Base-by-base conservation (phyloP, 2,329 filamentous ascomycete species). In the Calycina marina region DNA sequence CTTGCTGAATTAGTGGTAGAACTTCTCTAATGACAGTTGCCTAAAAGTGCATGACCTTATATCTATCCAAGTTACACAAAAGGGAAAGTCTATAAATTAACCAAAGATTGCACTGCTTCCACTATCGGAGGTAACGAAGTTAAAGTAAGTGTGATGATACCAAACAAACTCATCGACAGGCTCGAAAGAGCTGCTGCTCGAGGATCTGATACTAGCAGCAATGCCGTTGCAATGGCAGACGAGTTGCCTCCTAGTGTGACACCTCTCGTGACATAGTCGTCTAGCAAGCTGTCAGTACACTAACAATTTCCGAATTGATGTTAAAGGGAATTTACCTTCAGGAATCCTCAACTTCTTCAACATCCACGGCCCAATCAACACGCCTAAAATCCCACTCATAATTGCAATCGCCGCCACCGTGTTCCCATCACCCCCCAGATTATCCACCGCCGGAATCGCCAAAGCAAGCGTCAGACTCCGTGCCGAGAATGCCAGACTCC, bases 181-280 rank as follows among this genome's bases (percentile, higher is more conserved):
- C 65, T 72, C 12, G 65, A 68, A 31, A 74, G 53, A 12, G 71
- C 69, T 1, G 69, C 71, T 4, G 69, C 69, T 26, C 69, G 58
- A 1, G 68, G 69, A 39, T 75, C 69, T 1, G 62, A 65, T 2
- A 60, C 56, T 2, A 75, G 50, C 2, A 75, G 52, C 18, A 72
- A 46, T 0, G 71, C 69, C 3, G 70, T 74, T 1, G 61, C 69
- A 24, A 75, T 67, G 4, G 69, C 70, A 4, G 64, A 68, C 0
- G 67, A 70, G 45, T 73, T 74, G 2, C 65, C 65, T 4, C 70
- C 69, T n/a, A 74, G 49, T 1, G 68, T 68, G 4, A 76, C 67
- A 6, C 71, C 70, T n/a, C 68, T 55, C 1, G 69, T 73, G 18
- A 75, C 68, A 38, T 74, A 76, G 49, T 74, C 71, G 42, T 74